Evolutionary conservation across 495 filamentous ascomycete genomes (phyloP).

Genomic region (Neurospora terricola): DNA sequence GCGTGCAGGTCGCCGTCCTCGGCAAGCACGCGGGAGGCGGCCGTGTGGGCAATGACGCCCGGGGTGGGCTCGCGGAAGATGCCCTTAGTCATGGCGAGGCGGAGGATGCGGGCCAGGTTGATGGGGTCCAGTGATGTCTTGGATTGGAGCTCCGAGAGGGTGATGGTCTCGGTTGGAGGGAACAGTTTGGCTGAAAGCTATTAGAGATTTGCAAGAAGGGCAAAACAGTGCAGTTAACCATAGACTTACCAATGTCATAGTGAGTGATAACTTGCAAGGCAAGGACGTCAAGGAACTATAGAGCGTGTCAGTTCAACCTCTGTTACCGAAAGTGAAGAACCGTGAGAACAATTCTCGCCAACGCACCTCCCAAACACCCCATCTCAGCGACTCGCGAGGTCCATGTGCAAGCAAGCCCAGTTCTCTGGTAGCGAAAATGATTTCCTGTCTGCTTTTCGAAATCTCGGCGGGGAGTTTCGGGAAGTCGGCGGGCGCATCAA

Average conservation of each 20-base stretch:
- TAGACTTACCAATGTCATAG: conserved; percentile 26
- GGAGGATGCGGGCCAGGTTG: conserved; percentile 43
- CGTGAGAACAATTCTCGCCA: neutral
- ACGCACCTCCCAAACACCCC: conserved; percentile 32
- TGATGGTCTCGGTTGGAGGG: conserved; percentile 28
- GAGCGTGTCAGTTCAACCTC: neutral
- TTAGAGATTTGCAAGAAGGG: conserved; percentile 3
- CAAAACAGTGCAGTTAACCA: neutral
- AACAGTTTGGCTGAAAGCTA: conserved; percentile 25
- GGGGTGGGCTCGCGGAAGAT: conserved; percentile 46
- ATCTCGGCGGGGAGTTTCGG: conserved; percentile 30
- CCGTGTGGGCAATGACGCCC: conserved; percentile 43
- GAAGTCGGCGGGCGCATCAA: conserved; percentile 28
- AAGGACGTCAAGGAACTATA: conserved; percentile 29
- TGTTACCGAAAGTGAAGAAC: neutral
- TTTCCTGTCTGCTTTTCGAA: conserved; percentile 22
- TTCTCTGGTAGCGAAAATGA: conserved; percentile 30
- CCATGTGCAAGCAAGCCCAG: conserved; percentile 31
- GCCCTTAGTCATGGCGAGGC: conserved; percentile 44
- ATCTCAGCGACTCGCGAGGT: conserved; percentile 30
- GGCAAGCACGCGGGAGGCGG: conserved; percentile 34
- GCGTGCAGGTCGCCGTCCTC: conserved; percentile 31
- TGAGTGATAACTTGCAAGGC: conserved; percentile 30
- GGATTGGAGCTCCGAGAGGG: conserved; percentile 33
- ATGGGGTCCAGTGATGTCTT: conserved; percentile 30